Conservation (phyloP, 371 early-diverging fungal species). For the Choanephora cucurbitarum region DNA sequence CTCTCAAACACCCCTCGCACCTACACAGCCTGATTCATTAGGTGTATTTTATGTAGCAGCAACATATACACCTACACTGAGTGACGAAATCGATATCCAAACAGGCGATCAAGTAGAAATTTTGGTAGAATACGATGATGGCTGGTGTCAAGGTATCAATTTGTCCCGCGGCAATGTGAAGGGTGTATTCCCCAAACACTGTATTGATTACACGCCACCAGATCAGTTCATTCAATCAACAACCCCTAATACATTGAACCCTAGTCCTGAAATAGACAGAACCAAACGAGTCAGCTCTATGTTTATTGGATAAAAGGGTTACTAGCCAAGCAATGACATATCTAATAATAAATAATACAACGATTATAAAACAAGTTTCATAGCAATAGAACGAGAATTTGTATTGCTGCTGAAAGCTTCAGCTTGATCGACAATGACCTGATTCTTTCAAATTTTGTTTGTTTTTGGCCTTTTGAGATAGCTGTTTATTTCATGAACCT, state of each 20-base stretch:
- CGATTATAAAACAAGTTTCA: no score
- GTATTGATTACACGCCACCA: constrained; percentile 41
- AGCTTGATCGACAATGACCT: no score
- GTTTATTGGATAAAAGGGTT: constrained; percentile 25
- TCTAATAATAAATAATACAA: constrained; percentile 1
- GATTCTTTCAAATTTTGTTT: no score
- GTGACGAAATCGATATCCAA: constrained; percentile 70
- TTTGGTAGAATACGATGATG: constrained; percentile 69
- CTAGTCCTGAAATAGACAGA: constrained; percentile 8
- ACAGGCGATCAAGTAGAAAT: constrained; percentile 66
- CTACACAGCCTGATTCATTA: constrained; percentile 41
- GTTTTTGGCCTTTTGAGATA: no score
- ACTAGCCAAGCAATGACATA: not conserved
- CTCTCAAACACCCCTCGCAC: constrained; percentile 1
- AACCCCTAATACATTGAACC: not conserved
- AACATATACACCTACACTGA: constrained; percentile 64
- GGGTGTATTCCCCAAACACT: constrained; percentile 70
- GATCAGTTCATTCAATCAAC: not conserved
- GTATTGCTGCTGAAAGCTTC: no score
- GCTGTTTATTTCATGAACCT: no score
- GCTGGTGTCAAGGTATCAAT: constrained; percentile 70
- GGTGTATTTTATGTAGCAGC: constrained; percentile 57
- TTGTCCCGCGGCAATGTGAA: constrained; percentile 56
- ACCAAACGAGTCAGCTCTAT: constrained; percentile 52
- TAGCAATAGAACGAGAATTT: no score